Conservation (phyloP, 495 filamentous ascomycete species). For the Cenococcum geophilum region DNA sequence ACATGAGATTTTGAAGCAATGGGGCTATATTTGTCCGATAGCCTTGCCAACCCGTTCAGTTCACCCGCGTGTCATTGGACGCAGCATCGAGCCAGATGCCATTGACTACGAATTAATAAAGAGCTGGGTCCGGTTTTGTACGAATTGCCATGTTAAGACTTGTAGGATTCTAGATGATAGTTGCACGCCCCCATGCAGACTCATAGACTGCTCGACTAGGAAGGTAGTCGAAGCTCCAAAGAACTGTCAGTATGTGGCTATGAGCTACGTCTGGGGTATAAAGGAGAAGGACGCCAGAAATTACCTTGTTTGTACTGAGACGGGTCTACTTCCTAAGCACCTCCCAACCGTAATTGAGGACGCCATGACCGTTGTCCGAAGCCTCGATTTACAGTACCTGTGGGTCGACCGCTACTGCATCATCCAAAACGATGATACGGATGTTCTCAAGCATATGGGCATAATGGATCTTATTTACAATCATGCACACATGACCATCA, state of each 20-base stretch:
- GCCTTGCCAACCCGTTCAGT: background rate
- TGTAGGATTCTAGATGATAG: background rate
- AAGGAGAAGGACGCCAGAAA: background rate
- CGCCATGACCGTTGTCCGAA: background rate
- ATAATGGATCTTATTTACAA: slow-evolving; percentile 10
- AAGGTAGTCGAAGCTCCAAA: slow-evolving; percentile 1
- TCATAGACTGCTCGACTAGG: slow-evolving; percentile 3
- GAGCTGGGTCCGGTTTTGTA: slow-evolving; percentile 3
- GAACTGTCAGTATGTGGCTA: slow-evolving; percentile 4
- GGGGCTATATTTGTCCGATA: slow-evolving; percentile 1
- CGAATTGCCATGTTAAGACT: background rate
- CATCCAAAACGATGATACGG: background rate
- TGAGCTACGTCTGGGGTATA: slow-evolving; percentile 8
- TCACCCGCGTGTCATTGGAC: background rate
- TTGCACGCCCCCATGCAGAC: background rate
- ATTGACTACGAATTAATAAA: background rate
- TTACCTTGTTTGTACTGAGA: background rate
- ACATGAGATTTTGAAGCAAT: slow-evolving; percentile 1
- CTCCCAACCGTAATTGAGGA: slow-evolving; percentile 4
- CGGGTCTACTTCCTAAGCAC: background rate
- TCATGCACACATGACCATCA: background rate
- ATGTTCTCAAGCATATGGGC: background rate
- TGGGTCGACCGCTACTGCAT: slow-evolving; percentile 6
- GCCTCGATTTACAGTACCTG: background rate
- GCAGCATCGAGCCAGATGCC: background rate